Evolutionary conservation across 768 basidiomycete species (phyloP), one percentile per base, ranked within the genome.

Genomic region (Naganishia randhawae): DNA sequence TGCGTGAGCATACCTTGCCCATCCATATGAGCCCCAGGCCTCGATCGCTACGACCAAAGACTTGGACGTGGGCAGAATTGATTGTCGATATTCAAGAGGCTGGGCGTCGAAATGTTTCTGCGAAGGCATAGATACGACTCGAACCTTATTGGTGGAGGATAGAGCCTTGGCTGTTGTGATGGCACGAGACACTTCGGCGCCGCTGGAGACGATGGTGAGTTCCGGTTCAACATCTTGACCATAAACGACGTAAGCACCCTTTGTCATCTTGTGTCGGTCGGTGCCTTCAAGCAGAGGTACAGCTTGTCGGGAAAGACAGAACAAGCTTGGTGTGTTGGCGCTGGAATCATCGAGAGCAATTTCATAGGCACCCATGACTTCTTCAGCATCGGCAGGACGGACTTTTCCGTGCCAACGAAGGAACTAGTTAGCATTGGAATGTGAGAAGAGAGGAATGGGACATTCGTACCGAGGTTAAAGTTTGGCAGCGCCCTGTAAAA

Each of bases 1-100:
- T 9, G 79, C 77, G 67, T 80, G 79, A 10, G 78, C 77, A 63
- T 80, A 80, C 33, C 72, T 64, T 1, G 79, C 71, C 79, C 79
- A 80, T 22, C 77, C 74, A 70, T 73, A 76, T 8, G 73, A 71
- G 7, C 69, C 76, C 72, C 73, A 80, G 1, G 77, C 74, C 65
- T 80, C 79, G 57, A 80, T 73, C 25, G 79, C 73, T 57, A 78
- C 72, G 39, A 79, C 73, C 37, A 78, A 69, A 10, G 71, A 71
- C 32, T 41, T 67, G n/a, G 71, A 69, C 3, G 63, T 64, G 10
- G 72, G 73, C 14, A 78, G 31, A 45, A 75, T 53, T 4, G 67
- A 65, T 55, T 68, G 68, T 25, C 73, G 68, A 68, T 79, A 77
- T 31, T 55, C 64, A 10, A 50, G 35, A 0, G 75, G 55, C 55